Percentiles rank a stretch among this genome's conserved stretches.
Evolutionary conservation across 2,329 filamentous ascomycete genomes (phyloP).

Genomic region (Trichothecium roseum): DNA sequence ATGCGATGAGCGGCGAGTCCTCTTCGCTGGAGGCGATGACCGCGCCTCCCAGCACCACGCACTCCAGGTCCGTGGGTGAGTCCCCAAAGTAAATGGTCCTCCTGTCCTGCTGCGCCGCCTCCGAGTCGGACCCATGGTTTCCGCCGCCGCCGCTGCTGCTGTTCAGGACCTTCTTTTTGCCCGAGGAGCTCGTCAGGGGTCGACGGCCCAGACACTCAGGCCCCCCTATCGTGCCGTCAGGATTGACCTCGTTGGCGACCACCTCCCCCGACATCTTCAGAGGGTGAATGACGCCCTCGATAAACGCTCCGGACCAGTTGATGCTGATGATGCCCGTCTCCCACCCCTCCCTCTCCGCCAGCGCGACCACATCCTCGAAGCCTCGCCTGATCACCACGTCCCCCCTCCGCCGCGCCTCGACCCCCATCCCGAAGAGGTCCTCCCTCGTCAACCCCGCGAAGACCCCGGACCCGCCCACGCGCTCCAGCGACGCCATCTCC

Average conservation of each 20-base stretch:
- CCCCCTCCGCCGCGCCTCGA: constrained; percentile 20
- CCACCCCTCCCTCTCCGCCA: constrained; percentile 20
- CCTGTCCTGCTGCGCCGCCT: constrained; percentile 5
- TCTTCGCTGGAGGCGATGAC: constrained; percentile 29
- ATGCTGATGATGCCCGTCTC: constrained; percentile 35
- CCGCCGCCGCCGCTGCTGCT: too few species aligned
- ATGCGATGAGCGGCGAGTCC: constrained; percentile 21
- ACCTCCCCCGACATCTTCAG: constrained; percentile 22
- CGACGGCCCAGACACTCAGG: constrained; percentile 17
- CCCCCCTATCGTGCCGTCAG: constrained; percentile 29
- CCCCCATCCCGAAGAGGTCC: constrained; percentile 26
- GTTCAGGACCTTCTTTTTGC: constrained; percentile 33
- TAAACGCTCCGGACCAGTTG: constrained; percentile 40
- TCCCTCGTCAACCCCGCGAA: constrained; percentile 28
- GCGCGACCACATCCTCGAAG: constrained; percentile 21
- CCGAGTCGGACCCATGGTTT: constrained; percentile 12
- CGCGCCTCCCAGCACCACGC: constrained; percentile 35
- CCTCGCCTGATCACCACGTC: constrained; percentile 26
- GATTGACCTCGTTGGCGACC: constrained; percentile 32
- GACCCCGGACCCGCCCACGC: constrained; percentile 31
- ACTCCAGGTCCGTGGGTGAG: constrained; percentile 43
- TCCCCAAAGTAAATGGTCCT: constrained; percentile 46
- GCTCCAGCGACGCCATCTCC: constrained; percentile 34
- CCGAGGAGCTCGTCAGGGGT: constrained; percentile 25
- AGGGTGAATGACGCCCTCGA: constrained; percentile 29